Evolutionary conservation across 805 yeast species (phyloP), one percentile per base, ranked within the genome.

Genomic region (Saturnispora silvae): DNA sequence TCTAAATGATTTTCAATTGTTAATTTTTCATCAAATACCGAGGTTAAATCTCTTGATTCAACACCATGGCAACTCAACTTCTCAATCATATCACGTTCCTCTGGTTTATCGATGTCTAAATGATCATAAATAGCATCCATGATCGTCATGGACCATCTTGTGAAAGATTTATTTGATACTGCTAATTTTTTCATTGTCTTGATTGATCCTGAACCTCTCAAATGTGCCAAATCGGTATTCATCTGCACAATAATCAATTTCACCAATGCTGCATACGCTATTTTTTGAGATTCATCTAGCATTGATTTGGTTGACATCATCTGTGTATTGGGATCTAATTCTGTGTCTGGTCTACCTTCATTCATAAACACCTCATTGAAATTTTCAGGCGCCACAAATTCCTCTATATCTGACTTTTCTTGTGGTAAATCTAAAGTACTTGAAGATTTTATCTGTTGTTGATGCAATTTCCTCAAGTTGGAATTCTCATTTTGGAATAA

Each of bases 251-350:
- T 70, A 5, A 81, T 67, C 25, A 92, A 68, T 47, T 82, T 80
- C 7, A 81, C 76, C 8, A 89, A 66, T 0, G 96, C 97, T 5
- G 82, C 81, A 52, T 92, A 92, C 2, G 97, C 97, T 43, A 87
- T 79, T 50, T 83, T 79, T 55, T 92, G 96, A 13, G 80, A 65
- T 14, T 85, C 97, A 6, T 76, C 67, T 13, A 92, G 66, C 73
- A 92, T 72, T 18, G 75, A 72, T 53, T 78, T 84, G 4, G 96
- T 92, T 1, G 89, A 71, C 37, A 74, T 73, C 45, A 92, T 62
- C 40, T 87, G 94, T 32, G 72, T 74, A n/a, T 60, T 58, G 0
- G 84, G 72, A 43, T 65, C 64, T 34, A 59, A 44, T 33, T 57
- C 66, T 13, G 63, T 60, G 13, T 56, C 62, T 23, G 50, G 50